Evolutionary conservation across 2,329 filamentous ascomycete genomes (phyloP), one percentile per base, ranked within the genome.

Genomic region (Trichoderma sp.): DNA sequence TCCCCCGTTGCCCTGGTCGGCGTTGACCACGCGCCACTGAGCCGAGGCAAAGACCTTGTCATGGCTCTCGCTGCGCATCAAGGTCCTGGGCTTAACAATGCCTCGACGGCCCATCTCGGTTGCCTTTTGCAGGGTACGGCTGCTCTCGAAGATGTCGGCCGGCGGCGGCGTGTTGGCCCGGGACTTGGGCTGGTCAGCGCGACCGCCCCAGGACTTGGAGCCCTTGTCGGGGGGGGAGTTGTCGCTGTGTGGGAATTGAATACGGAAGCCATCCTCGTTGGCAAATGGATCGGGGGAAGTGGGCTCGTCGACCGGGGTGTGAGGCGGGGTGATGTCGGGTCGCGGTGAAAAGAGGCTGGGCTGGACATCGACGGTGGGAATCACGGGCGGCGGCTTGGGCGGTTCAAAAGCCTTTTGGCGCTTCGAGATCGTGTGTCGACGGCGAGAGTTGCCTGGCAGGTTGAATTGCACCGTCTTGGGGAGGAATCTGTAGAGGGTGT

Each of bases 391-490:
- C 17, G 64, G 68, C 54, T 67, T 63, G 22, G 65, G 39, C 19
- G 64, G 45, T 22, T 60, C 65, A 57, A 61, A 50, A n/a, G 66
- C 58, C 32, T 54, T 52, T 7, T 48, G 48, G 37, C 57, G 64
- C 53, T 50, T 67, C 8, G 64, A 45, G 42, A 67, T 52, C 19
- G 68, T 64, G 60, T 77, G 77, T 69, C 75, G 76, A 70, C 76
- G 80, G 68, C 78, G 80, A 61, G 82, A 81, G 35, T 83, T 84
- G 45, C 84, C 84, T 12, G 87, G 87, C 67, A 92, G 84, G 73
- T 90, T 89, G 78, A 98, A 98, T 78, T 97, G 90, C 75, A 97
- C 85, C 48, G 94, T 98, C 78, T 97, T 94, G 37, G 94, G 94
- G 39, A 97, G 87, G 77, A 97, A 97, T 67, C 94, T 97, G 76